Base-by-base conservation (phyloP, 2,329 filamentous ascomycete species). In the Amylocarpus encephaloides region DNA sequence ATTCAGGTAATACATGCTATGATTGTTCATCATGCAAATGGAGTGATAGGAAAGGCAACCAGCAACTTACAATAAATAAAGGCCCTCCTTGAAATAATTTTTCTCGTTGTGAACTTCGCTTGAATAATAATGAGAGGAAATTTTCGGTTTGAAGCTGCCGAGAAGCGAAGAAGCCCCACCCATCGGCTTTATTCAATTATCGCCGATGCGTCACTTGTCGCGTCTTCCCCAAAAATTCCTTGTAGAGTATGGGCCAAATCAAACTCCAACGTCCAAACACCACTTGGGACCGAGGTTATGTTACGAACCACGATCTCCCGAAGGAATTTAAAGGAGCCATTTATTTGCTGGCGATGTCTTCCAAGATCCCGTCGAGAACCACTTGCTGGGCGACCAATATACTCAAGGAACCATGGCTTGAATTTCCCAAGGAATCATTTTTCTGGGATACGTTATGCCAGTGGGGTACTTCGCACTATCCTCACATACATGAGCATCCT, bases 1-100 rank as follows among this genome's bases (percentile, higher is more conserved):
- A 53, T 62, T 71, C 67, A 66, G 67, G 67, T 69, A 68, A 70
- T 69, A 70, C 66, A 70, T 71, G 69, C 67, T 68, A 68, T 62
- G 59, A 58, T 64, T 59, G 50, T 62, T 63, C 67, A 67, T 70
- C 67, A 68, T 55, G 51, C 42, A 41, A 52, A 40, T 29, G 19
- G 18, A 30, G 34, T 35, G 45, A 22, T 34, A 13, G 46, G 33
- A 41, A 19, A n/a, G 39, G 29, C 48, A 7, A 26, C 22, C 22
- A 26, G 22, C 22, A 7, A 26, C 22, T 26, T 26, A 26, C 22
- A 26, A 26, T 26, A 4, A 7, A 26, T 26, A 4, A 26, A 26
- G 7, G 22, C 7, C 22, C 7, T 26, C 22, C 22, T 26, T 26
- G 22, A 26, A 26, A 26, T 4, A 4, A 26, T 26, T 26, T 26